A percentile compares a stretch with the other conserved stretches of the same genome.
Evolutionary conservation across 805 yeast genomes (phyloP).

Genomic region (Metschnikowia reukaufii): DNA sequence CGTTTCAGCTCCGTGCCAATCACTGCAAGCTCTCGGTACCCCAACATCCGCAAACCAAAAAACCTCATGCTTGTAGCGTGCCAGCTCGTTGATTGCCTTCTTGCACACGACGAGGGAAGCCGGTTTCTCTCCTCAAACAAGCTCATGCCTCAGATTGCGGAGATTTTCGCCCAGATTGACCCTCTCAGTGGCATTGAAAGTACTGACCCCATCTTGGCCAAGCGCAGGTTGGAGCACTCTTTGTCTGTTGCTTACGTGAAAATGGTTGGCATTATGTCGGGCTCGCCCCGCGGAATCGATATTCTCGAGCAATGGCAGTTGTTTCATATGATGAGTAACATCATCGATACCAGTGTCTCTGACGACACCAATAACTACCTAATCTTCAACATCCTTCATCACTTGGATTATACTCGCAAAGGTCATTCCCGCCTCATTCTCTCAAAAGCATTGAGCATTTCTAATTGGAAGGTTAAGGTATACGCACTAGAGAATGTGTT

Average conservation of each 20-base stretch:
- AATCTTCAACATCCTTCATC: constrained; percentile 55
- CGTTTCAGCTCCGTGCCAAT: constrained; percentile 51
- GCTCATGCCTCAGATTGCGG: constrained; percentile 83
- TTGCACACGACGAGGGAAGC: constrained; percentile 64
- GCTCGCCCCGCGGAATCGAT: constrained; percentile 58
- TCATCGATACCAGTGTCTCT: constrained; percentile 48
- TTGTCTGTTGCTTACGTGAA: constrained; percentile 74
- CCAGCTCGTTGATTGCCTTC: constrained; percentile 64
- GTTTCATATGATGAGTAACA: constrained; percentile 75
- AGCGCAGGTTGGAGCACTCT: constrained; percentile 57
- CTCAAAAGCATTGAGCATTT: constrained; percentile 59
- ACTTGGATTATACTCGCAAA: constrained; percentile 57
- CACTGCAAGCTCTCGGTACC: constrained; percentile 11
- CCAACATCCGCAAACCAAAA: constrained; percentile 44
- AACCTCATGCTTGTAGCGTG: constrained; percentile 73
- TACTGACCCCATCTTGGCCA: constrained; percentile 71
- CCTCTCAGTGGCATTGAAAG: constrained; percentile 75
- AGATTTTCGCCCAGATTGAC: constrained; percentile 81
- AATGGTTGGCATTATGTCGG: constrained; percentile 71
- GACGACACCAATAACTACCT: constrained; percentile 46
- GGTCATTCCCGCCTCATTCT: constrained; percentile 70
- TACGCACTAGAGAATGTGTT: constrained; percentile 58
- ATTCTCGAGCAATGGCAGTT: constrained; percentile 81
- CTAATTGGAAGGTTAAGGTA: constrained; percentile 50
- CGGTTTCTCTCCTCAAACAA: constrained; percentile 69